phyloP scores from a whole-genome alignment of 257 asterid genomes.

The Agastache rugosa region DNA sequence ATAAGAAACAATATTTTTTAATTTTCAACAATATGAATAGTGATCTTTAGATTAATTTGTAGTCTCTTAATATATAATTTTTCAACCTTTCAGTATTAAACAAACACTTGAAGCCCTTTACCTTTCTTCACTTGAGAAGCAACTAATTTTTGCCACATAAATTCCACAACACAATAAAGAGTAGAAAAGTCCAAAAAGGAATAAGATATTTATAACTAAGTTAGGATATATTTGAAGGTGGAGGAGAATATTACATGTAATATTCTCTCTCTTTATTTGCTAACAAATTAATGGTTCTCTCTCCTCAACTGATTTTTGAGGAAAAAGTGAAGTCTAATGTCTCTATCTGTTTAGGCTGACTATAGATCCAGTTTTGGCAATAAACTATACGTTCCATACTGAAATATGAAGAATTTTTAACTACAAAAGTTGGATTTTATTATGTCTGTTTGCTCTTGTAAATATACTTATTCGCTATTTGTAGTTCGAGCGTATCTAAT shows the following conservation, averaged over 20 bases:
- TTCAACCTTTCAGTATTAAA: neutral
- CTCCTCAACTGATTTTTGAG: neutral
- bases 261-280: slow-evolving; percentile 24
- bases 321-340: neutral
- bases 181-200: slow-evolving; percentile 3
- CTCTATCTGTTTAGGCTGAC: neutral
- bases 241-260: slow-evolving; percentile 38
- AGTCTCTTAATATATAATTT: neutral
- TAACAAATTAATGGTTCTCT: slow-evolving; percentile 6
- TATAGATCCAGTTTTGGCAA: neutral
- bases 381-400: neutral
- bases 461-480: neutral
- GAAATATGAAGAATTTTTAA: neutral
- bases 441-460: neutral
- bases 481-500: neutral
- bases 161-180: slow-evolving; percentile 15
- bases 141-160: slow-evolving; percentile 39
- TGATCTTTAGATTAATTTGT: neutral
- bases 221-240: slow-evolving; percentile 20
- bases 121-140: slow-evolving; percentile 21
- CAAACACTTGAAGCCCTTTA: slow-evolving; percentile 7
- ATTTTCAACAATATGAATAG: no score
- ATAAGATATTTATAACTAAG: neutral
- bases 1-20: no score
- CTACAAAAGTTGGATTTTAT: slow-evolving; percentile 1